Evolutionary conservation across 192 early-diverging fungal genomes (phyloP).

Genomic region (Entomortierella chlamydospora): DNA sequence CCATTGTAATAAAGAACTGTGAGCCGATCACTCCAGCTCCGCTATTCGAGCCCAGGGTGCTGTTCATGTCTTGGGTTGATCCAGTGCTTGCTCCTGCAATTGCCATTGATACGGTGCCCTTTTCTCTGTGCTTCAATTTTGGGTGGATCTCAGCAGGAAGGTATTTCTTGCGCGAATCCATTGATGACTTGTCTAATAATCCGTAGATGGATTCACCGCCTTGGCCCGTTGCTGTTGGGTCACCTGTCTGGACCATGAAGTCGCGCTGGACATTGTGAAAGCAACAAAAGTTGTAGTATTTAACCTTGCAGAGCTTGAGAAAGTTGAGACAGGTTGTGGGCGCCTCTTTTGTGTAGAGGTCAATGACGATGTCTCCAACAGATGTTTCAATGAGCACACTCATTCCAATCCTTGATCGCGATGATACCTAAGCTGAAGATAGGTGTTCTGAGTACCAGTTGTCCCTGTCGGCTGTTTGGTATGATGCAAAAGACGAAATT

Average conservation of each 20-base stretch:
- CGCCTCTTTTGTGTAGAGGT: slow-evolving; percentile 80
- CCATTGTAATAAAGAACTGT: slow-evolving; percentile 90
- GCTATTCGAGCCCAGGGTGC: slow-evolving; percentile 3
- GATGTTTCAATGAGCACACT: slow-evolving; percentile 91
- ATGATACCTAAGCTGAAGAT: background rate
- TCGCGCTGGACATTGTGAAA: slow-evolving; percentile 86
- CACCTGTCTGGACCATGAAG: slow-evolving; percentile 83
- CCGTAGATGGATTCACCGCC: slow-evolving; percentile 80
- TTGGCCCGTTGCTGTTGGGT: slow-evolving; percentile 77
- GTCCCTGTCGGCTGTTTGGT: no score
- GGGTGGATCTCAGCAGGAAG: slow-evolving; percentile 85
- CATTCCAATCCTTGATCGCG: slow-evolving; percentile 15
- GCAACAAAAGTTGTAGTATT: slow-evolving; percentile 86
- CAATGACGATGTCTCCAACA: slow-evolving; percentile 89
- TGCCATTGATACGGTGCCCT: slow-evolving; percentile 85
- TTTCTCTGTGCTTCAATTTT: slow-evolving; percentile 80
- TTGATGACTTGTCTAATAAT: slow-evolving; percentile 52
- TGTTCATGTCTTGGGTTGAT: slow-evolving; percentile 34
- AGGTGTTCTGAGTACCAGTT: no score
- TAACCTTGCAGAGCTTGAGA: slow-evolving; percentile 90
- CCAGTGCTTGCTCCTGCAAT: slow-evolving; percentile 57
- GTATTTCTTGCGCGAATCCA: slow-evolving; percentile 60
- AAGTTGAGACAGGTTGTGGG: slow-evolving; percentile 82
- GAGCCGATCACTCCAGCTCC: slow-evolving; percentile 73
- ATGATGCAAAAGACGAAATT: no score